These are phyloP conservation scores for Heterobasidion occidentale DNA, from an alignment of 1,284 basidiomycete species.

Conservation along the genomic window DNA sequence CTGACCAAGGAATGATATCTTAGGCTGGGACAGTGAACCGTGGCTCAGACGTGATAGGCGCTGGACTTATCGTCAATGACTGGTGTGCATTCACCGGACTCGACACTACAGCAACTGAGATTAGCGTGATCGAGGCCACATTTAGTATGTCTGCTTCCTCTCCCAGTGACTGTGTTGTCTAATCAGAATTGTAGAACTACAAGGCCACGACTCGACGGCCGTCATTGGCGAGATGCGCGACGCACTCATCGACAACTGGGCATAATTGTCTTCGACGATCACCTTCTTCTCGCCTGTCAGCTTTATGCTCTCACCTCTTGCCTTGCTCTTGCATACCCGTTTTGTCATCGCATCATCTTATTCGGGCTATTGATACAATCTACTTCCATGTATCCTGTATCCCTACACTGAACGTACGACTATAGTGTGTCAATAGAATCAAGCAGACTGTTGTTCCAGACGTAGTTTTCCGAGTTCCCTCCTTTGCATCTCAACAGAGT, in stretches of 20 bases:
- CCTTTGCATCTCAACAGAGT: no score
- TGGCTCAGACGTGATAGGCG: conserved; percentile 96
- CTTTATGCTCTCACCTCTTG: not conserved
- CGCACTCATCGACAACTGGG: conserved; percentile 90
- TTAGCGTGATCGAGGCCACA: conserved; percentile 94
- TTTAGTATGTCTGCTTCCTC: conserved; percentile 67
- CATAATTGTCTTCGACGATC: conserved; percentile 35
- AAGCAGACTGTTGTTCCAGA: not conserved
- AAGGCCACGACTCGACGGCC: conserved; percentile 80
- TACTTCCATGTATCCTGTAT: not conserved
- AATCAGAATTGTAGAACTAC: conserved; percentile 53
- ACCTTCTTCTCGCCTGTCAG: not conserved
- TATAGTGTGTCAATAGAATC: not conserved
- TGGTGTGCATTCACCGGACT: conserved; percentile 98
- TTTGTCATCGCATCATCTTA: not conserved
- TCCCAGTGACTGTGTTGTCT: conserved; percentile 4
- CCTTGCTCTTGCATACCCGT: not conserved
- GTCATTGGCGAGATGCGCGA: conserved; percentile 94
- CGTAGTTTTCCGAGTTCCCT: not conserved
- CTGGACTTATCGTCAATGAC: conserved; percentile 96
- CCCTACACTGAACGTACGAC: not conserved
- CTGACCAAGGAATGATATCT: not conserved
- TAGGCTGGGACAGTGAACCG: conserved; percentile 98
- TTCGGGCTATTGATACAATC: not conserved
- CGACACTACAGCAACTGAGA: conserved; percentile 97